These are phyloP conservation scores for Annulohypoxylon truncatum DNA, from an alignment of 2,329 filamentous ascomycete genomes.

Conservation along the genomic window DNA sequence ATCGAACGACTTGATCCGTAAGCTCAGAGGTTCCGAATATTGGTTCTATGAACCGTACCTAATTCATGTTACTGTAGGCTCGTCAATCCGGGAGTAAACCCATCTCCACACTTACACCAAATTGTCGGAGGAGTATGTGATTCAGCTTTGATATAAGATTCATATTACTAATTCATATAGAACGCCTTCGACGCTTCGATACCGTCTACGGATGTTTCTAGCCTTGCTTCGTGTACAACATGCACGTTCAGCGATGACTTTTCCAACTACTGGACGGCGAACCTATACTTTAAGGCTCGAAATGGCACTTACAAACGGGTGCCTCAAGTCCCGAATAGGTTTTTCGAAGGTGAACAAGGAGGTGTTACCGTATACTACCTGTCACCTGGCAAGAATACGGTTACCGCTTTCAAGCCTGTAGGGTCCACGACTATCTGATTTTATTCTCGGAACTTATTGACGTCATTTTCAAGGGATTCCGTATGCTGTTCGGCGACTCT, in stretches of 20 bases:
- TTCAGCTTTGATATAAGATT: background rate
- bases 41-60: background rate
- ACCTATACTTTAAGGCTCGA: slow-evolving; percentile 42
- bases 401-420: slow-evolving; percentile 57
- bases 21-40: background rate
- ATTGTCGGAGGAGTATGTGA: slow-evolving; percentile 38
- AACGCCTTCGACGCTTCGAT: slow-evolving; percentile 48
- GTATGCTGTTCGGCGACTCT: slow-evolving; percentile 55
- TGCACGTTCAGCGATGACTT: slow-evolving; percentile 51
- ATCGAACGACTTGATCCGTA: slow-evolving; percentile 41
- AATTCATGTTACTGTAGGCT: slow-evolving; percentile 23
- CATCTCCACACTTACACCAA: slow-evolving; percentile 39
- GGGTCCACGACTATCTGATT: slow-evolving; percentile 58
- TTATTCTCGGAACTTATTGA: slow-evolving; percentile 19
- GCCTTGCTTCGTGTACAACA: slow-evolving; percentile 54
- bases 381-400: slow-evolving; percentile 47
- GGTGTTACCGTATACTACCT: slow-evolving; percentile 57
- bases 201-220: slow-evolving; percentile 40
- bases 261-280: slow-evolving; percentile 46
- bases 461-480: slow-evolving; percentile 59
- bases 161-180: slow-evolving; percentile 12
- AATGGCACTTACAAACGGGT: slow-evolving; percentile 46
- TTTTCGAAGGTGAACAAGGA: slow-evolving; percentile 37
- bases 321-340: slow-evolving; percentile 51
- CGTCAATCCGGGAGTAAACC: slow-evolving; percentile 37